A percentile compares a stretch with the other conserved stretches of the same genome.
Evolutionary conservation across 108 stramenopile genomes (phyloP).

Genomic region (Cyclotella kingstonii): DNA sequence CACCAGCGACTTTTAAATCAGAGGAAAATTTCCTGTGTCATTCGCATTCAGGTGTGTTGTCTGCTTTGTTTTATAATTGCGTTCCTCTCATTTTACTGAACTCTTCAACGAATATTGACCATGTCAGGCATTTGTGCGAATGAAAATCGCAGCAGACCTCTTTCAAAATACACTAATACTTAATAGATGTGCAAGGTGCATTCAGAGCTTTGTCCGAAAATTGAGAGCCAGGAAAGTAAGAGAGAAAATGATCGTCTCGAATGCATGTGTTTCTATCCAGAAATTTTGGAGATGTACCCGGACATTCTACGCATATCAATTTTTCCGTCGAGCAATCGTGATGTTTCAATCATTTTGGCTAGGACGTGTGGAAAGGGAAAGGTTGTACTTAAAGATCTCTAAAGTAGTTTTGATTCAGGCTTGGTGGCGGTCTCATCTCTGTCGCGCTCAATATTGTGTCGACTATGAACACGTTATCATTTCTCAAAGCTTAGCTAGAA

Average conservation of each 20-base stretch:
- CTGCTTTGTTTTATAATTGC: no score
- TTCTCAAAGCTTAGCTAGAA: constrained; percentile 29
- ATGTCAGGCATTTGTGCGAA: no score
- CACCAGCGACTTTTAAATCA: no score
- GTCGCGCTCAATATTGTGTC: constrained; percentile 8
- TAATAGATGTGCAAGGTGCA: no score
- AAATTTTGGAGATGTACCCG: constrained; percentile 1
- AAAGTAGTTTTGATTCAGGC: constrained; percentile 28
- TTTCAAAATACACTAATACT: no score
- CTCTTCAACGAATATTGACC: no score
- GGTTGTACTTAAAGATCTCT: neutral
- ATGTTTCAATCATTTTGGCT: constrained; percentile 18
- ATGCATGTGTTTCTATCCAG: constrained; percentile 7
- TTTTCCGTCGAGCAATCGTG: constrained; percentile 13
- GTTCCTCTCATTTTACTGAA: no score
- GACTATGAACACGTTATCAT: neutral
- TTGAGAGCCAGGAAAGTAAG: constrained; percentile 20
- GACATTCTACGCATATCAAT: constrained; percentile 1
- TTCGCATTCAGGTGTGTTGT: no score
- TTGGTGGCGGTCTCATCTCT: constrained; percentile 25
- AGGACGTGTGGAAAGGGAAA: neutral
- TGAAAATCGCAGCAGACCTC: no score
- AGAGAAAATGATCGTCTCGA: neutral
- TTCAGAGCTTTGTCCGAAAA: no score
- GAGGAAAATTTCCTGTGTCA: no score